A percentile compares a stretch with the other conserved stretches of the same genome.
These are phyloP conservation scores for Cicer bijugum DNA, from an alignment of 306 rosid species.

Conservation along the genomic window DNA sequence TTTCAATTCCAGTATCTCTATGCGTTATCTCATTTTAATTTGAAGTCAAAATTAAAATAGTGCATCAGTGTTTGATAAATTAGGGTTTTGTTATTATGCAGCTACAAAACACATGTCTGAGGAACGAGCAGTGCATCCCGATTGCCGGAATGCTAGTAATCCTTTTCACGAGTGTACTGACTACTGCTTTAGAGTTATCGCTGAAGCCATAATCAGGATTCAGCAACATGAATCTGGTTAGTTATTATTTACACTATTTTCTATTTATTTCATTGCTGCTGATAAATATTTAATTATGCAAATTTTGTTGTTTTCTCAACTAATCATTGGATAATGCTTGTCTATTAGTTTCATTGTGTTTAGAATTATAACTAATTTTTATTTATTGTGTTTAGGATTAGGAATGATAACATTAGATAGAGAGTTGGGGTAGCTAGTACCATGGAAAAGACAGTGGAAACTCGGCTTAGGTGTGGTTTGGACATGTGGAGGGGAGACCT, in stretches of 20 bases:
- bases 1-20: slow-evolving; percentile 27
- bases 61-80: background rate
- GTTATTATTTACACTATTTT: background rate
- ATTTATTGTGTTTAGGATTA: background rate
- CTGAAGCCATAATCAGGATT: slow-evolving; percentile 65
- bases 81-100: slow-evolving; percentile 37
- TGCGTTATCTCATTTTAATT: background rate
- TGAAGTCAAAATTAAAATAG: background rate
- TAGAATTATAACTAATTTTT: background rate
- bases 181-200: slow-evolving; percentile 77
- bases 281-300: background rate
- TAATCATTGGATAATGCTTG: background rate
- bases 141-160: slow-evolving; percentile 87
- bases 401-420: too few species aligned
- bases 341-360: slow-evolving; percentile 24
- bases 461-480: too few species aligned
- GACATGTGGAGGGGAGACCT: too few species aligned
- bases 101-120: slow-evolving; percentile 56
- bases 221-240: slow-evolving; percentile 59
- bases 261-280: background rate
- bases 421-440: too few species aligned
- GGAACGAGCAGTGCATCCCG: slow-evolving; percentile 81
- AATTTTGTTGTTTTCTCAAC: background rate
- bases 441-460: too few species aligned
- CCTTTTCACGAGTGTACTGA: slow-evolving; percentile 90